Base-by-base conservation (phyloP, 306 rosid genomes). In the Ammopiptanthus mongolicus region DNA sequence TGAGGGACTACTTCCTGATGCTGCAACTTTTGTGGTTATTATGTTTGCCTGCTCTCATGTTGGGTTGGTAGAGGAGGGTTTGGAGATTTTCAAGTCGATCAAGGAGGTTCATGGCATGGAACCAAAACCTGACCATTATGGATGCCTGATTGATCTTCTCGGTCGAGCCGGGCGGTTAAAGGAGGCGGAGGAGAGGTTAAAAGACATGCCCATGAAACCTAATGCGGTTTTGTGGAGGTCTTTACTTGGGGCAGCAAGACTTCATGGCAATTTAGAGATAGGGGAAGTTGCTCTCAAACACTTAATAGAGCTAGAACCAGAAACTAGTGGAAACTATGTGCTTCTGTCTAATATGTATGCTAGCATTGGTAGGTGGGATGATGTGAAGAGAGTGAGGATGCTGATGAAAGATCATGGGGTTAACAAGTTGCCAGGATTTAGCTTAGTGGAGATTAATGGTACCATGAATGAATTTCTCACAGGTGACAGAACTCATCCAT, bases 291-390 rank as follows among this genome's bases (percentile, higher is more conserved):
- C 86, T 53, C 82, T 81, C 4, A 65, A 72, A 70, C 69, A 85
- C 69, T 74, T 85, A 31, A 74, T 78, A 60, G 78, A 79, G 34
- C 66, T 83, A 39, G 86, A 83, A 69, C 86, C 86, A 17, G 78
- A 83, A 78, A 63, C 81, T 44, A 83, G 86, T 48, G 86, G 86
- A 69, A 79, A 74, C 61, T 83, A 83, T 59, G 88, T 85, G 53
- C 88, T 85, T 58, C 28, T 85, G 71, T 81, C 88, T 5, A 85
- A 85, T 65, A 78, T 81, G 79, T 85, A 81, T 71, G 88, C 86
- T 19, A 81, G 50, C 39, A 29, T 74, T 34, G 72, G 46, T 51
- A 75, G 82, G 69, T 81, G 86, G 88, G 78, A 75, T 59, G 88
- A 78, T 71, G 86, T 81, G 58, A 78, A 81, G 58, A 85, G 82